phyloP scores from a whole-genome alignment of 495 filamentous ascomycete species.

The Hypomontagnella submonticulosa region DNA sequence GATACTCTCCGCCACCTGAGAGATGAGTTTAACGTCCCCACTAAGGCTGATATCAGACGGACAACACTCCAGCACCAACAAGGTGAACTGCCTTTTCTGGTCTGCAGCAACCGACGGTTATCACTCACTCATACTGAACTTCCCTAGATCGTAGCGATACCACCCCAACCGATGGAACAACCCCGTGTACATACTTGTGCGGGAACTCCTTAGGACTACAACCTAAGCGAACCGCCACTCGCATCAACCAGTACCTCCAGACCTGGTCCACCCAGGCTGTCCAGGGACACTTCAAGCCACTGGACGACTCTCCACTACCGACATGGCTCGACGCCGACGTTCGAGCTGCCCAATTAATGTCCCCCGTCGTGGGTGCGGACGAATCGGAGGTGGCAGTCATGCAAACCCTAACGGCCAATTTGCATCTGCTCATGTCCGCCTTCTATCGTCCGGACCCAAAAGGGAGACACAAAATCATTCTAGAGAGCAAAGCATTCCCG shows the following conservation, averaged over 20 bases:
- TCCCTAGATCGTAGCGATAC: slow-evolving; percentile 50
- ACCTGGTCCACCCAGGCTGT: slow-evolving; percentile 96
- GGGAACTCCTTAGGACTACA: slow-evolving; percentile 97
- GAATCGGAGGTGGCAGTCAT: slow-evolving; percentile 88
- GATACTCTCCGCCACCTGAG: slow-evolving; percentile 76
- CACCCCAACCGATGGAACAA: slow-evolving; percentile 41
- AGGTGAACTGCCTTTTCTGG: slow-evolving; percentile 35
- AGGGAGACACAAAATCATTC: slow-evolving; percentile 85
- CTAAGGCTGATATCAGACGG: slow-evolving; percentile 78
- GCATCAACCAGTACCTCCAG: slow-evolving; percentile 79
- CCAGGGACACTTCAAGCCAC: slow-evolving; percentile 88
- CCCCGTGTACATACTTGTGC: slow-evolving; percentile 82
- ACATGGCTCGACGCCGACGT: slow-evolving; percentile 86
- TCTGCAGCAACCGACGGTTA: slow-evolving; percentile 22
- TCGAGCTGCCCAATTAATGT: slow-evolving; percentile 75
- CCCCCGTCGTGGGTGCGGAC: slow-evolving; percentile 85
- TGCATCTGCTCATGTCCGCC: slow-evolving; percentile 90
- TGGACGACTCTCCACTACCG: slow-evolving; percentile 77
- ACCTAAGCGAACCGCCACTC: slow-evolving; percentile 74
- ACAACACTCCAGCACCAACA: slow-evolving; percentile 59
- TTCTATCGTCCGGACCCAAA: slow-evolving; percentile 84
- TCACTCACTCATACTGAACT: slow-evolving; percentile 35
- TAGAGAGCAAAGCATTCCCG: slow-evolving; percentile 95
- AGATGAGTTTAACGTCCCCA: slow-evolving; percentile 85
- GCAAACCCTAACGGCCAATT: slow-evolving; percentile 91